Evolutionary conservation across 768 basidiomycete species (phyloP).

Genomic region (Tulasnella sp.): DNA sequence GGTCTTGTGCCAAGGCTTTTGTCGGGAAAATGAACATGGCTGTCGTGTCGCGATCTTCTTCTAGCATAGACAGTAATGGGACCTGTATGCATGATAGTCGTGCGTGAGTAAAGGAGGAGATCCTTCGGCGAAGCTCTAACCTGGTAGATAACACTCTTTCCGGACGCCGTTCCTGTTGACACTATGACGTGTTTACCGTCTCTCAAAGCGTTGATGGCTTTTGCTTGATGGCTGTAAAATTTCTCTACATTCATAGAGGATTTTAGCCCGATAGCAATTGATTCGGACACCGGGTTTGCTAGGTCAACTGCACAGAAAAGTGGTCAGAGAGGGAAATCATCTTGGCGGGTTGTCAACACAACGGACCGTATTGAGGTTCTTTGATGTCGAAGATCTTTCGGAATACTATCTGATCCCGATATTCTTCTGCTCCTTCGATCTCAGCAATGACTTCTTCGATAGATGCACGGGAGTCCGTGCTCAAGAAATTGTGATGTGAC

Average conservation of each 20-base stretch:
- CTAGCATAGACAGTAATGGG: slow-evolving; percentile 54
- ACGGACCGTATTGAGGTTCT: slow-evolving; percentile 39
- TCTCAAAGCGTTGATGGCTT: slow-evolving; percentile 54
- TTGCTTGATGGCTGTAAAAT: slow-evolving; percentile 60
- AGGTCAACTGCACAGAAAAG: slow-evolving; percentile 25
- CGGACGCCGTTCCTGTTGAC: slow-evolving; percentile 82
- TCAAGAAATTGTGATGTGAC: slow-evolving; percentile 25
- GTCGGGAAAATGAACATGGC: slow-evolving; percentile 85
- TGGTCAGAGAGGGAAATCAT: background rate
- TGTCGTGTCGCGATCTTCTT: slow-evolving; percentile 47
- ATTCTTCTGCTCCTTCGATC: slow-evolving; percentile 49
- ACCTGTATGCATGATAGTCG: slow-evolving; percentile 33
- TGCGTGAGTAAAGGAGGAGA: background rate
- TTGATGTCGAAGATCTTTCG: slow-evolving; percentile 43
- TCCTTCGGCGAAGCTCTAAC: slow-evolving; percentile 26
- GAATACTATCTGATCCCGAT: slow-evolving; percentile 54
- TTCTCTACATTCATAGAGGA: slow-evolving; percentile 47
- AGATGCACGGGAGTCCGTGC: slow-evolving; percentile 41
- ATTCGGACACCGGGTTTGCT: slow-evolving; percentile 44
- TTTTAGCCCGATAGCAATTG: slow-evolving; percentile 43
- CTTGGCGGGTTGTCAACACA: slow-evolving; percentile 24
- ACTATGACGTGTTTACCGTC: slow-evolving; percentile 64
- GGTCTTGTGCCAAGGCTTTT: slow-evolving; percentile 87
- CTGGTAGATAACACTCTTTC: slow-evolving; percentile 82
- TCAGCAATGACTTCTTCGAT: slow-evolving; percentile 50